Conservation (phyloP, 1,139 yeast genomes). For the Zygosaccharomyces pseudobailii region DNA sequence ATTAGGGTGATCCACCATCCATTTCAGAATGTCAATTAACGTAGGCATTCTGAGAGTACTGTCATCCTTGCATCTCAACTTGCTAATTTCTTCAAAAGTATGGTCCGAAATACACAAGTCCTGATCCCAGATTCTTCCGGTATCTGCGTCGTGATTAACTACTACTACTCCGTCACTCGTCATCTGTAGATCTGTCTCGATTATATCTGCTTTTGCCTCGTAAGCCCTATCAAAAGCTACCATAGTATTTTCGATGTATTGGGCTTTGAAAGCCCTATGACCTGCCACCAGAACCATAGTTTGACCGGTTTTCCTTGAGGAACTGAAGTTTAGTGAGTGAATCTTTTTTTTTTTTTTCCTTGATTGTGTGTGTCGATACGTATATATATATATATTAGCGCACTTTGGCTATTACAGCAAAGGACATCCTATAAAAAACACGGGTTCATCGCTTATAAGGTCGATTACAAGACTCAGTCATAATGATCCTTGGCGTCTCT, state of each 20-base stretch:
- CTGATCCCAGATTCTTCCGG: conserved; percentile 37
- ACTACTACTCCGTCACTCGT: conserved; percentile 69
- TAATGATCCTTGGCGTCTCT: conserved; percentile 11
- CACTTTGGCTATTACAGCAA: conserved; percentile 1
- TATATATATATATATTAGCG: background rate
- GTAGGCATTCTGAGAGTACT: conserved; percentile 58
- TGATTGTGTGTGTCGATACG: background rate
- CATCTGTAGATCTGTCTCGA: conserved; percentile 85
- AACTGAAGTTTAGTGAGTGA: background rate
- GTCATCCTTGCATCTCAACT: conserved; percentile 49
- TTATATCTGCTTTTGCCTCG: conserved; percentile 60
- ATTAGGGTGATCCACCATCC: conserved; percentile 46
- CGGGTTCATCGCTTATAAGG: background rate
- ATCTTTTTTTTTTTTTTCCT: background rate
- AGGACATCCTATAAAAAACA: background rate
- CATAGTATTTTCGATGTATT: conserved; percentile 74
- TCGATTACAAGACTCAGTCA: background rate
- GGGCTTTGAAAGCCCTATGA: conserved; percentile 39
- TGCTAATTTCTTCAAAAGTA: conserved; percentile 41
- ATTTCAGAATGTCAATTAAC: conserved; percentile 52
- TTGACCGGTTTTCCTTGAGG: background rate
- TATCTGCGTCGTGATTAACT: conserved; percentile 54
- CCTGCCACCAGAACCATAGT: conserved; percentile 38
- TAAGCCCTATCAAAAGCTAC: conserved; percentile 68
- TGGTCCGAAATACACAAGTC: conserved; percentile 38